phyloP scores from a whole-genome alignment of 495 filamentous ascomycete species.

The Lepraria neglecta region DNA sequence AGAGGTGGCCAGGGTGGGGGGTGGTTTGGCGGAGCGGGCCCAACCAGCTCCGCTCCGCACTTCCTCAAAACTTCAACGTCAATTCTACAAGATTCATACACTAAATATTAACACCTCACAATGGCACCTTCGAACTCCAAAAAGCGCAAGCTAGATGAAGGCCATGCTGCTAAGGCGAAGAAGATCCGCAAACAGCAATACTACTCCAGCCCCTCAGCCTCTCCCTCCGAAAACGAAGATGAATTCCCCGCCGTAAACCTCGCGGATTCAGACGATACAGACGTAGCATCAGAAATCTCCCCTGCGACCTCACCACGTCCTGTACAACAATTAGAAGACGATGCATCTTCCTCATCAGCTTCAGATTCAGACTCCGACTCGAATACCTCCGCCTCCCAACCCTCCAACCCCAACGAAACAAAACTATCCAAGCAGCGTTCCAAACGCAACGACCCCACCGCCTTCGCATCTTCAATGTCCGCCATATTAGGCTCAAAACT shows the following conservation, averaged over 20 bases:
- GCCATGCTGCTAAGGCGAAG: conserved; percentile 36
- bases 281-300: conserved; percentile 34
- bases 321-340: neutral
- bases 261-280: conserved; percentile 61
- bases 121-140: conserved; percentile 45
- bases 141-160: conserved; percentile 49
- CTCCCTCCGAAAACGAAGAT: conserved; percentile 32
- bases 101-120: conserved; percentile 21
- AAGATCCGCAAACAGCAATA: conserved; percentile 63
- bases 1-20: conserved; percentile 19
- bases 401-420: conserved; percentile 17
- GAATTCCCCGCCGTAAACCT: conserved; percentile 59
- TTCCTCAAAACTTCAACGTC: conserved; percentile 1
- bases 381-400: conserved; percentile 22
- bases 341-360: conserved; percentile 16
- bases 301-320: neutral
- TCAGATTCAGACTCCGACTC: conserved; percentile 9
- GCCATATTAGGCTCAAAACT: conserved; percentile 87
- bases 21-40: conserved; percentile 20
- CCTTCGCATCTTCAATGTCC: conserved; percentile 84
- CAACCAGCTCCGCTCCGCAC: conserved; percentile 4
- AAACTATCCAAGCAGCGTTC: conserved; percentile 35
- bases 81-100: neutral
- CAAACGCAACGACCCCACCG: conserved; percentile 84
- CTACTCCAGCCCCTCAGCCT: conserved; percentile 68